Evolutionary conservation across 2,329 filamentous ascomycete genomes (phyloP).

Genomic region (Pyrenophora tritici-repentis): DNA sequence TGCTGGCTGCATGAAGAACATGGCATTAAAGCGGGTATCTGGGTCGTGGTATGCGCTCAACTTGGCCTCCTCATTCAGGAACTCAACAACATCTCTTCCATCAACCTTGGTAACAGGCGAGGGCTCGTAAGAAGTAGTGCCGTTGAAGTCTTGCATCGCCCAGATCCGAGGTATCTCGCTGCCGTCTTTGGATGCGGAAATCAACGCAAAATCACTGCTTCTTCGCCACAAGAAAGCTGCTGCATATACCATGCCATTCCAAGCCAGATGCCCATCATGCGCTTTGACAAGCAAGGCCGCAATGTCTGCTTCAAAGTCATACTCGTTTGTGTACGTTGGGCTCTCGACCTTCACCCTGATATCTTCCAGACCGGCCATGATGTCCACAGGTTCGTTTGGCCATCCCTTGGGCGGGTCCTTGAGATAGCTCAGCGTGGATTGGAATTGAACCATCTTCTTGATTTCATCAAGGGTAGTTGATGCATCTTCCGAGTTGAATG

Average conservation of each 20-base stretch:
- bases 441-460: slow-evolving; percentile 46
- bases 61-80: slow-evolving; percentile 40
- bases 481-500: slow-evolving; percentile 35
- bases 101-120: slow-evolving; percentile 48
- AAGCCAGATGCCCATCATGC: slow-evolving; percentile 45
- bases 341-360: slow-evolving; percentile 40
- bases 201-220: slow-evolving; percentile 34
- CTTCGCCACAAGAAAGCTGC: slow-evolving; percentile 45
- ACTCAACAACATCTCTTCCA: slow-evolving; percentile 42
- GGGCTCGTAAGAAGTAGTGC: slow-evolving; percentile 30
- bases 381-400: slow-evolving; percentile 46
- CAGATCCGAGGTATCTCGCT: slow-evolving; percentile 38
- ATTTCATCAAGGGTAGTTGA: slow-evolving; percentile 36
- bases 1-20: slow-evolving; percentile 45
- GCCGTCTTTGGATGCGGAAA: slow-evolving; percentile 41
- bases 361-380: slow-evolving; percentile 45
- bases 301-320: slow-evolving; percentile 49
- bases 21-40: slow-evolving; percentile 48
- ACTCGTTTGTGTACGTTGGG: slow-evolving; percentile 47
- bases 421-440: slow-evolving; percentile 49
- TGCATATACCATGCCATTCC: slow-evolving; percentile 43
- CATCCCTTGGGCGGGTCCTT: slow-evolving; percentile 46
- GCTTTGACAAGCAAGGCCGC: slow-evolving; percentile 38
- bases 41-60: slow-evolving; percentile 47
- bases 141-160: slow-evolving; percentile 40